These are phyloP conservation scores for Akanthomyces dipterigenus DNA, from an alignment of 2,329 filamentous ascomycete genomes.

Conservation along the genomic window DNA sequence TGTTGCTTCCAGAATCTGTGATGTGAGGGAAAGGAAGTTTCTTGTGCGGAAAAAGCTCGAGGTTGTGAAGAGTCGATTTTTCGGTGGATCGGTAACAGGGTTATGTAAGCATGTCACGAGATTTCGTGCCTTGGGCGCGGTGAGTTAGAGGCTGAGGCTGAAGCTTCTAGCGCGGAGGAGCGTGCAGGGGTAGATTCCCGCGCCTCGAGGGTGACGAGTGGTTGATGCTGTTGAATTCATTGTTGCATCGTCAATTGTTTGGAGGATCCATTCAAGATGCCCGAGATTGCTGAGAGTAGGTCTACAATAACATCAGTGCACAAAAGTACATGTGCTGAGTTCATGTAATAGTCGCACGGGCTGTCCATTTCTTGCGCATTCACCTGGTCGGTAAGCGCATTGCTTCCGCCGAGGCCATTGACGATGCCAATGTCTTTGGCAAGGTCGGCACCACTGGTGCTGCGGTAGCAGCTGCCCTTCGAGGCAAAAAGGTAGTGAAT, in stretches of 20 bases:
- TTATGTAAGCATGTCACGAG: conserved; percentile 25
- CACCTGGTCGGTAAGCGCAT: conserved; percentile 82
- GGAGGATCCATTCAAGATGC: conserved; percentile 36
- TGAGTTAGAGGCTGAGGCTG: background rate
- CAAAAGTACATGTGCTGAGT: conserved; percentile 5
- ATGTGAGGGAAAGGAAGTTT: conserved; percentile 18
- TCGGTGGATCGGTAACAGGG: conserved; percentile 7
- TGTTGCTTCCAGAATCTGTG: conserved; percentile 4
- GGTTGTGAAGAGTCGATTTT: conserved; percentile 16
- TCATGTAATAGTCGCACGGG: conserved; percentile 60
- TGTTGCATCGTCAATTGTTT: background rate
- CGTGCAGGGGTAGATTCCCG: background rate
- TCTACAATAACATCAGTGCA: background rate
- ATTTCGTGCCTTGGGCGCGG: conserved; percentile 23
- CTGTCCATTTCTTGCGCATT: conserved; percentile 77
- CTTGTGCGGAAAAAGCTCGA: conserved; percentile 20
- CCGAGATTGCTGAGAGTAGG: conserved; percentile 56
- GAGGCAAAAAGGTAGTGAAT: conserved; percentile 55
- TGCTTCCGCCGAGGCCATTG: conserved; percentile 58
- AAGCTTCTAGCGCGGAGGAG: background rate
- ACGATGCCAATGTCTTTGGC: conserved; percentile 82
- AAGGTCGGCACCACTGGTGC: conserved; percentile 77
- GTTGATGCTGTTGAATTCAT: background rate
- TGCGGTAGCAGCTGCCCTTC: conserved; percentile 66
- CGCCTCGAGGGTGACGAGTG: background rate